Evolutionary conservation across 495 filamentous ascomycete species (phyloP), one percentile per base, ranked within the genome.

Genomic region (Trichoderma gamsii): DNA sequence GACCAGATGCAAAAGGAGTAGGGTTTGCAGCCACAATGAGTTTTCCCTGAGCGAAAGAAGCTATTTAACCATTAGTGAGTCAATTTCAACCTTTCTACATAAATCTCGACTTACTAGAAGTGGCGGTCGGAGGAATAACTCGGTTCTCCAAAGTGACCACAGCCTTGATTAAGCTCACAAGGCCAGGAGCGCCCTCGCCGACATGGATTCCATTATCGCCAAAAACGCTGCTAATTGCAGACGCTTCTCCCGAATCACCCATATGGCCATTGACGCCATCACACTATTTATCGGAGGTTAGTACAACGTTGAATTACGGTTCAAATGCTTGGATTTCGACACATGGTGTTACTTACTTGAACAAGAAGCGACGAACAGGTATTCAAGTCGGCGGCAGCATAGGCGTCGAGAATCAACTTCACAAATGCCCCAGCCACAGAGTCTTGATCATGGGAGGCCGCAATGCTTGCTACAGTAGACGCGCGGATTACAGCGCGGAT

Each of bases 401-500:
- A 38, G 27, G 63, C 15, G 4, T 64, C 29, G 13, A 3, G 32
- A 27, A 38, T 43, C 27, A 43, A 16, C 18, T 65, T 29, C 64
- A 23, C 64, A 23, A 7, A 13, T 41, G 18, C 64, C 12, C 41
- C 15, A 32, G 56, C 23, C 16, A 1, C 56, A 61, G 56, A 35
- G 12, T 25, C 29, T 61, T 32, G 25, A 25, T 32, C 56, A 61
- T 12, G 44, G 18, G 44, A 13, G 3, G n/a, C 25, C 27, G 4
- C 12, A 29, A 35, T 3, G 11, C 12, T 27, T 56, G 8, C 51
- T 56, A n/a, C 51, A 16, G 16, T 77, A 18, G 79, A 79, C 0
- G 73, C 79, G 7, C 81, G 79, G 59, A 88, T 81, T 2, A 88
- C 75, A 16, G 78, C 80, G 27, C 84, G 77, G 43, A 87, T 80